A percentile compares a stretch with the other conserved stretches of the same genome.
Evolutionary conservation across 441 rosid species (phyloP).

Genomic region (Pelargonium fulgidum): DNA sequence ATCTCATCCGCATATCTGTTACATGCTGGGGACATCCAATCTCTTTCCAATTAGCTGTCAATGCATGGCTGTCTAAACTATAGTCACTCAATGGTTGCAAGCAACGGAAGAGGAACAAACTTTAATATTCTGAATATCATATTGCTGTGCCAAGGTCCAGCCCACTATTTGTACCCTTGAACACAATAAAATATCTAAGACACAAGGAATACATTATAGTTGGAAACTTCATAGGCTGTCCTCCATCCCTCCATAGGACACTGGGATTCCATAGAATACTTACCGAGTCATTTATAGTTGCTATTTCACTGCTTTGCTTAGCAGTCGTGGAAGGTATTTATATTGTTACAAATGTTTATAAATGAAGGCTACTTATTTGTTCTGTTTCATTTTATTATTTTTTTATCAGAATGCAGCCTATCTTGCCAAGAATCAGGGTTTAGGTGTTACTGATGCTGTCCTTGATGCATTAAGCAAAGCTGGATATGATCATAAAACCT

Average conservation of each 20-base stretch:
- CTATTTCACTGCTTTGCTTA: too few species aligned
- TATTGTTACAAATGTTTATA: neutral
- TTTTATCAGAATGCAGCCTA: conserved; percentile 41
- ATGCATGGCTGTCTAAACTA: neutral
- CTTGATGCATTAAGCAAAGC: conserved; percentile 32
- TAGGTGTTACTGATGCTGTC: conserved; percentile 35
- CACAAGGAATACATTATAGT: too few species aligned
- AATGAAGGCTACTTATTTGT: neutral
- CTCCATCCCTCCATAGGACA: neutral
- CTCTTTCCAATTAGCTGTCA: neutral
- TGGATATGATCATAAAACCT: conserved; percentile 20
- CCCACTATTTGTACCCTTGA: neutral
- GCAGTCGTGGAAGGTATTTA: neutral
- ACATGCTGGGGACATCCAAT: too few species aligned
- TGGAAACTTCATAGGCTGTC: neutral
- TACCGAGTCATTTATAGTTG: neutral
- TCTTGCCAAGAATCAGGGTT: conserved; percentile 32
- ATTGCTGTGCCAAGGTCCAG: neutral
- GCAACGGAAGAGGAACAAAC: too few species aligned
- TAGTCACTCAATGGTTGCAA: neutral
- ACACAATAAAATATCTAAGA: neutral
- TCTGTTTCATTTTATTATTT: neutral
- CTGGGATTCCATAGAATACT: neutral
- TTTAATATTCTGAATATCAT: too few species aligned
- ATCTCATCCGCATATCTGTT: neutral